Conservation (phyloP, 345 rosid genomes). For the Eutrema yunnanense region DNA sequence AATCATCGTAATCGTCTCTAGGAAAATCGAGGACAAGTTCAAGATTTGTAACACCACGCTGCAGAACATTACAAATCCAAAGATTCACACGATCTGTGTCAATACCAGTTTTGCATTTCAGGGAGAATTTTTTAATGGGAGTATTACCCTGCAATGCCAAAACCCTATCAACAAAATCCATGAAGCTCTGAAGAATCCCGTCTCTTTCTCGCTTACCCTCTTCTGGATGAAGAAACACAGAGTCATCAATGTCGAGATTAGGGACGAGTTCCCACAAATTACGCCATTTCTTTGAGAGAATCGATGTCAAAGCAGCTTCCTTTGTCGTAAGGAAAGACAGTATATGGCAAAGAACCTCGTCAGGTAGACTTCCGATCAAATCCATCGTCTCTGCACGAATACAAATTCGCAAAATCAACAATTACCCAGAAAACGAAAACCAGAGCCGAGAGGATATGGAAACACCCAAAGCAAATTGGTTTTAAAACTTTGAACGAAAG, state of each 20-base stretch:
- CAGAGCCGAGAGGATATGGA: no score
- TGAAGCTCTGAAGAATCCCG: not conserved
- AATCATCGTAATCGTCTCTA: not conserved
- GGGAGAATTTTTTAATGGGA: not conserved
- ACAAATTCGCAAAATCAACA: not conserved
- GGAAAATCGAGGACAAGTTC: not conserved
- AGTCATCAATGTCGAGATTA: not conserved
- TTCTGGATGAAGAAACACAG: not conserved
- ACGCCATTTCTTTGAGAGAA: not conserved
- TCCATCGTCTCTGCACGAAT: not conserved
- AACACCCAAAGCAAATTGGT: no score
- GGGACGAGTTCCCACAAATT: not conserved
- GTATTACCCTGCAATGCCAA: not conserved
- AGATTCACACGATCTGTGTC: not conserved
- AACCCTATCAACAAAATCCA: not conserved
- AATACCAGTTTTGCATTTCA: not conserved
- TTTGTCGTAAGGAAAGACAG: not conserved
- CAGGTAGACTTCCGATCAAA: not conserved
- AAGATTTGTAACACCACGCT: not conserved
- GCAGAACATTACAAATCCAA: not conserved
- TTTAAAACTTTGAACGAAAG: no score
- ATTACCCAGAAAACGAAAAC: not conserved
- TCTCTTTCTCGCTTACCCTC: not conserved
- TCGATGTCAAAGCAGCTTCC: not conserved
- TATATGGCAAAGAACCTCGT: not conserved